A percentile compares a stretch with the other conserved stretches of the same genome.
Conservation (phyloP, 192 early-diverging fungal species). For the Spizellomyces punctatus region DNA sequence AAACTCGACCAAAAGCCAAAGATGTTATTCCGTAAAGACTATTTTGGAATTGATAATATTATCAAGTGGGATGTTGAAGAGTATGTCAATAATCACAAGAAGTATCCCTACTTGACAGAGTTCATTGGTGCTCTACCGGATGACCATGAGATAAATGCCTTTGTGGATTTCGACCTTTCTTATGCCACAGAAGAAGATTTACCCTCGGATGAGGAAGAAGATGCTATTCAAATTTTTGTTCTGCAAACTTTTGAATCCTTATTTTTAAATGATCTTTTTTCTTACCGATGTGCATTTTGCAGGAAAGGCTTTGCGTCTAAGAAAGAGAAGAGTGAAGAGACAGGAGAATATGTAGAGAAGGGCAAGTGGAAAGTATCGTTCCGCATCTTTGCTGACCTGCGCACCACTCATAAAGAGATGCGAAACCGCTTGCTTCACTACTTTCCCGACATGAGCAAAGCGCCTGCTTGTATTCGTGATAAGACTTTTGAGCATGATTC, state of each 20-base stretch:
- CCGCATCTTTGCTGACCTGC: not conserved
- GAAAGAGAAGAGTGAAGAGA: not conserved
- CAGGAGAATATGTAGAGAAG: not conserved
- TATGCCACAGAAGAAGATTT: not conserved
- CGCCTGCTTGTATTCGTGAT: not conserved
- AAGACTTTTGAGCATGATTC: not conserved
- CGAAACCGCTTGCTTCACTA: not conserved
- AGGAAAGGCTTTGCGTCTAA: not conserved
- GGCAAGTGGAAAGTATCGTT: constrained; percentile 1
- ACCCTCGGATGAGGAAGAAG: constrained; percentile 1
- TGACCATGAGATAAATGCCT: no score
- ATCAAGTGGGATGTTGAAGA: not conserved
- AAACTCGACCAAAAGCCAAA: no score
- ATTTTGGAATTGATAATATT: no score
- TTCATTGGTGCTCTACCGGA: no score
- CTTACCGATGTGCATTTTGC: not conserved
- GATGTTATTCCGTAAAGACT: no score
- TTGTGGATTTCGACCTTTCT: not conserved
- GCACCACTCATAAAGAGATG: not conserved
- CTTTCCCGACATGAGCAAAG: not conserved
- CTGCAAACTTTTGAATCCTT: not conserved
- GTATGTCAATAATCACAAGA: not conserved
- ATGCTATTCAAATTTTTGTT: not conserved
- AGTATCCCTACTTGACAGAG: not conserved
- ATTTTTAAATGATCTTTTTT: not conserved